Conservation (phyloP, 345 rosid genomes). For the Aquilaria yunnanensis region DNA sequence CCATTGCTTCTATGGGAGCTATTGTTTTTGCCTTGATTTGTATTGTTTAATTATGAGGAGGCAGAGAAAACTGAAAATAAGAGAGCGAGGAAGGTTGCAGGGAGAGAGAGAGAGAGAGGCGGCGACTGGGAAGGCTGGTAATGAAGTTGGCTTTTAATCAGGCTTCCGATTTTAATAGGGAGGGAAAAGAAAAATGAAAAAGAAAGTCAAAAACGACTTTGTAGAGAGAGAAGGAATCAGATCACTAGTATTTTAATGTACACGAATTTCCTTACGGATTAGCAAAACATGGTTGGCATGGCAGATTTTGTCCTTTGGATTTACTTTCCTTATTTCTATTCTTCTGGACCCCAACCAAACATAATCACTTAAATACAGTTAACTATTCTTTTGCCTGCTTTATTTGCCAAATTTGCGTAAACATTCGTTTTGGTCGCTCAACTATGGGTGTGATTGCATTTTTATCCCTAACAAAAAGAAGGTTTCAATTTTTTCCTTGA, state of each 20-base stretch:
- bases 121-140: conserved; percentile 10
- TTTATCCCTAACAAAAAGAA: no score
- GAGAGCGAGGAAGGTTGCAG: conserved; percentile 18
- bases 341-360: no score
- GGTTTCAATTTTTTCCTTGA: no score
- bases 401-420: no score
- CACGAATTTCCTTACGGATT: neutral
- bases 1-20: conserved; percentile 28
- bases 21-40: conserved; percentile 3
- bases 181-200: neutral
- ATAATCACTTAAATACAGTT: no score
- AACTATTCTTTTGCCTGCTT: no score
- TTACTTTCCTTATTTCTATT: conserved; percentile 4
- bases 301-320: conserved; percentile 17
- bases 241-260: conserved; percentile 10
- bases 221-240: conserved; percentile 18
- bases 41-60: neutral
- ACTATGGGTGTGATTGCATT: no score
- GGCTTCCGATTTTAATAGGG: conserved; percentile 29
- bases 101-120: conserved; percentile 2
- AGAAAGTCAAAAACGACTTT: conserved; percentile 29
- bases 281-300: conserved; percentile 9
- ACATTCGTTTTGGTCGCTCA: no score
- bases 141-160: conserved; percentile 10
- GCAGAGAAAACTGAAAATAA: conserved; percentile 2